phyloP scores from a whole-genome alignment of 192 early-diverging fungal genomes.

The Coemansia sp. region DNA sequence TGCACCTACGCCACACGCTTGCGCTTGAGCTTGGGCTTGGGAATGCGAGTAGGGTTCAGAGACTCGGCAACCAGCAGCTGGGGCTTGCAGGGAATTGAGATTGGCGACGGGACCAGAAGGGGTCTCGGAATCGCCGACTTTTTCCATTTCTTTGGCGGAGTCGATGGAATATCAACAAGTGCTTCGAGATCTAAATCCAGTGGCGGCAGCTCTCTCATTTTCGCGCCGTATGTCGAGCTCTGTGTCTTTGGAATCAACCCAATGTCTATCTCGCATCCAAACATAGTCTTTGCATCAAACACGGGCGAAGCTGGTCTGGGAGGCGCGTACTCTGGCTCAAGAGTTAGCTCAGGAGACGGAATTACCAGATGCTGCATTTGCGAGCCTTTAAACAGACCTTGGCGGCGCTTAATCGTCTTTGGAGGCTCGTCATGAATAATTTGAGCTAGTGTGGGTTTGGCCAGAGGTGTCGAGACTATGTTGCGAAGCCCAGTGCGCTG shows the following conservation, averaged over 20 bases:
- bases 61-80: slow-evolving; percentile 21
- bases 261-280: slow-evolving; percentile 40
- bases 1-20: not conserved
- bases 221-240: slow-evolving; percentile 7
- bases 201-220: slow-evolving; percentile 13
- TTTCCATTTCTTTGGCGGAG: not conserved
- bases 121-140: slow-evolving; percentile 1
- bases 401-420: slow-evolving; percentile 21
- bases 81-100: slow-evolving; percentile 8
- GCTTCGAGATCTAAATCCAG: slow-evolving; percentile 24
- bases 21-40: slow-evolving; percentile 48
- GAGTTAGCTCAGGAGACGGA: not conserved
- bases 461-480: not conserved
- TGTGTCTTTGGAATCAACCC: slow-evolving; percentile 33
- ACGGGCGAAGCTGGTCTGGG: slow-evolving; percentile 2
- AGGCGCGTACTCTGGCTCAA: slow-evolving; percentile 46
- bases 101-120: slow-evolving; percentile 9
- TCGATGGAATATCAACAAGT: slow-evolving; percentile 16
- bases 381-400: slow-evolving; percentile 23
- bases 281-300: slow-evolving; percentile 21
- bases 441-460: not conserved
- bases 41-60: slow-evolving; percentile 40
- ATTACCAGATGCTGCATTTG: not conserved
- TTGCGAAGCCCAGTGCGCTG: slow-evolving; percentile 19
- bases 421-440: slow-evolving; percentile 11